phyloP scores from a whole-genome alignment of 177 flowering plant genomes.

The Vitis hybrid region DNA sequence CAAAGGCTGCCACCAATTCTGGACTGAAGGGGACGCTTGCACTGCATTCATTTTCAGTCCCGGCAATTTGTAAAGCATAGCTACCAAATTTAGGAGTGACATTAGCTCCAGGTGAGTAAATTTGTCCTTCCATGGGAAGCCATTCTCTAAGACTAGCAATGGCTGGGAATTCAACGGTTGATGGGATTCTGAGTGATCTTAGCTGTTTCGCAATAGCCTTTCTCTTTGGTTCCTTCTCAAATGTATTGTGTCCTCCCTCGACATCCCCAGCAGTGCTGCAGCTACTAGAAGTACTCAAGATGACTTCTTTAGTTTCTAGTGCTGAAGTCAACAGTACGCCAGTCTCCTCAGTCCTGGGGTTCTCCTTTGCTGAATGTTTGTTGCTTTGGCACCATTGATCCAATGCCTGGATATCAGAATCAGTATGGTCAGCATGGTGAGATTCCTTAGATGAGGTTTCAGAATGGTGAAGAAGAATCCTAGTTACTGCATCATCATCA shows the following conservation, averaged over 20 bases:
- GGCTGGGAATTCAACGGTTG: slow-evolving; percentile 26
- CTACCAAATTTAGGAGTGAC: slow-evolving; percentile 47
- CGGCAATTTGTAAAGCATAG: slow-evolving; percentile 15
- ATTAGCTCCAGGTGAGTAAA: slow-evolving; percentile 28
- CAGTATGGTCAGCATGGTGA: not conserved
- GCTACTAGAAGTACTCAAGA: not conserved
- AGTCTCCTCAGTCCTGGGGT: not conserved
- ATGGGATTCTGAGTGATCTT: slow-evolving; percentile 30
- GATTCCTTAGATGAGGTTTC: not conserved
- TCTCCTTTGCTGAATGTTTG: not conserved
- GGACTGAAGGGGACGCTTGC: slow-evolving; percentile 28
- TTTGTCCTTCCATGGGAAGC: slow-evolving; percentile 20
- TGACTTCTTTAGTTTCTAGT: not conserved
- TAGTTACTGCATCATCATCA: not conserved
- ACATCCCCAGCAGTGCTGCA: not conserved
- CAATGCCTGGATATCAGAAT: too few relatives aligned
- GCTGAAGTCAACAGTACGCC: not conserved
- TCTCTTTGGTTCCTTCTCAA: slow-evolving; percentile 29
- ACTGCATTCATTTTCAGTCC: slow-evolving; percentile 2
- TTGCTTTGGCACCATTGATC: too few relatives aligned
- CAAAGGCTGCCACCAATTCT: slow-evolving; percentile 37
- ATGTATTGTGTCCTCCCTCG: not conserved
- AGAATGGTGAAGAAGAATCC: too few relatives aligned
- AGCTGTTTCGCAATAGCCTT: slow-evolving; percentile 34
- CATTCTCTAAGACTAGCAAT: slow-evolving; percentile 21